A percentile compares a stretch with the other conserved stretches of the same genome.
These are phyloP conservation scores for Microdochium trichocladiopsis DNA, from an alignment of 2,329 filamentous ascomycete species.

Conservation along the genomic window DNA sequence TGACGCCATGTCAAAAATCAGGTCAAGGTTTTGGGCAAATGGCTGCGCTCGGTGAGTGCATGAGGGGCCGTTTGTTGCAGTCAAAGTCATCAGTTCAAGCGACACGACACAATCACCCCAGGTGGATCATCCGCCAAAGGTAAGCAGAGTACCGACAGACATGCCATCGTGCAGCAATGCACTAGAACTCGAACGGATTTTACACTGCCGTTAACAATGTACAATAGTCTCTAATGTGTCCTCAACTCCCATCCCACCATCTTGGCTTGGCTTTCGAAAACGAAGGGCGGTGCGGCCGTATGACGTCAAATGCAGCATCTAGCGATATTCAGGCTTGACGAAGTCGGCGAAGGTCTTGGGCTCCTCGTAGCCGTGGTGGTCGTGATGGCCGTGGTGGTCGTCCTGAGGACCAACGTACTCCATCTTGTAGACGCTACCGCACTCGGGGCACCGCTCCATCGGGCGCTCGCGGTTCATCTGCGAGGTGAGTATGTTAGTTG, in stretches of 20 bases:
- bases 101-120: no score
- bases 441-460: slow-evolving; percentile 92
- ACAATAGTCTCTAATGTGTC: not conserved
- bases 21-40: no score
- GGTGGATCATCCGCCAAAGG: no score
- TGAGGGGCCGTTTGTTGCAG: no score
- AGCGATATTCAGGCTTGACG: slow-evolving; percentile 92
- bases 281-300: not conserved
- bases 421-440: slow-evolving; percentile 96
- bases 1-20: no score
- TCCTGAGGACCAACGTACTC: slow-evolving; percentile 85
- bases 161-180: not conserved
- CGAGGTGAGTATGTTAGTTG: slow-evolving; percentile 4
- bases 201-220: not conserved
- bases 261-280: not conserved
- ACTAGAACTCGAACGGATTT: not conserved
- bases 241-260: not conserved
- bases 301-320: slow-evolving; percentile 26
- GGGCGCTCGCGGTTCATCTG: slow-evolving; percentile 85
- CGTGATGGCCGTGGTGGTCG: slow-evolving; percentile 54
- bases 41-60: no score
- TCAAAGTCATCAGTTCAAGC: no score
- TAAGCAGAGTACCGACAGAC: not conserved
- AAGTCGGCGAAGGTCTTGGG: slow-evolving; percentile 97
- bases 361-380: slow-evolving; percentile 63